These are phyloP conservation scores for Metschnikowia dekortorum DNA, from an alignment of 805 yeast species.

Conservation along the genomic window DNA sequence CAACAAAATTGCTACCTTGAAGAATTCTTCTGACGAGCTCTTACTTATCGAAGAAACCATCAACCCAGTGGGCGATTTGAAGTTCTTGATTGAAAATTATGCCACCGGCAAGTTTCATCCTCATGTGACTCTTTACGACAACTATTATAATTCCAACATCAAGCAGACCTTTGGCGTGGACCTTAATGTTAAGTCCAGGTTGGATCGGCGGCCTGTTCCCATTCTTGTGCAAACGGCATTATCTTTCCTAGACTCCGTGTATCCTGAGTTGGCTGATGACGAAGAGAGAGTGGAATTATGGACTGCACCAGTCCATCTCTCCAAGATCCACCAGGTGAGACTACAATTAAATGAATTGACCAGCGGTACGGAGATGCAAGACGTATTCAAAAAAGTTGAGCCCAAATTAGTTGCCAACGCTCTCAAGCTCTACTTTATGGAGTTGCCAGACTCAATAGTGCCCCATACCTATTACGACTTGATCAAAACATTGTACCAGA, in stretches of 20 bases:
- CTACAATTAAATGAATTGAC: conserved; percentile 42
- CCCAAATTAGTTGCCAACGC: conserved; percentile 65
- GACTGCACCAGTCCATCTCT: conserved; percentile 61
- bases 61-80: conserved; percentile 64
- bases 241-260: conserved; percentile 61
- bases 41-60: conserved; percentile 65
- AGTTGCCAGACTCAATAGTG: conserved; percentile 73
- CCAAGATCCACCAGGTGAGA: conserved; percentile 59
- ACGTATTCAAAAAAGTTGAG: conserved; percentile 33
- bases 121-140: conserved; percentile 67
- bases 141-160: conserved; percentile 67
- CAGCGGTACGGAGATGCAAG: conserved; percentile 27
- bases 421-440: conserved; percentile 68
- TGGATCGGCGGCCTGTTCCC: conserved; percentile 73
- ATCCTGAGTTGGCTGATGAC: conserved; percentile 68
- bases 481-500: conserved; percentile 58
- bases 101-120: conserved; percentile 76
- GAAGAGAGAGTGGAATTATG: conserved; percentile 63
- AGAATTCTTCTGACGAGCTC: conserved; percentile 56
- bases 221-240: conserved; percentile 57
- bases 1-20: conserved; percentile 54
- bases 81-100: conserved; percentile 61
- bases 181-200: conserved; percentile 62
- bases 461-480: conserved; percentile 63
- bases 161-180: conserved; percentile 78